Evolutionary conservation across 129 eudicot genomes (phyloP), one percentile per base, ranked within the genome.

Genomic region (Silybum marianum): DNA sequence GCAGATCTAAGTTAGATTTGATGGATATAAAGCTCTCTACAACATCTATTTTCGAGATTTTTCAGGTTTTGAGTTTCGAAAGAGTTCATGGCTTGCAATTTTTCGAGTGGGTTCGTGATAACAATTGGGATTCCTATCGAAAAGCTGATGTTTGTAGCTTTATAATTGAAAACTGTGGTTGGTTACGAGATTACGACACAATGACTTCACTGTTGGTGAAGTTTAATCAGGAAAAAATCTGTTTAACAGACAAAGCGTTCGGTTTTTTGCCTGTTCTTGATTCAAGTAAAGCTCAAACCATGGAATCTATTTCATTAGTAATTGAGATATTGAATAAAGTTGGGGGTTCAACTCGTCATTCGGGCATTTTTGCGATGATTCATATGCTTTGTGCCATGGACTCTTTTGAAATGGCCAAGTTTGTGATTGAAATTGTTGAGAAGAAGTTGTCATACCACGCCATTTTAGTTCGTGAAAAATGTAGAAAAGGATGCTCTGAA

Each of bases 151-250:
- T 94, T 82, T 90, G 96, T 87, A 91, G 97, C 60, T 76, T 90
- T 70, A 84, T 87, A 34, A 82, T 92, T 82, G 88, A 81, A 81
- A 94, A 94, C 73, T 81, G 94, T 62, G 97, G 97, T 39, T 81
- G 90, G 87, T 85, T 92, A 46, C 87, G 82, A 63, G 96, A 94
- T 78, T 89, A 85, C 6, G 84, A 83, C 11, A 82, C 88, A 8
- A 91, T 94, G 98, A 76, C 28, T 63, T 30, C 22, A n/a, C 34
- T 87, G 68, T 82, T 91, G 76, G 75, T 74, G 78, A 87, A 60
- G 84, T 91, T 91, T 51, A 78, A 71, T 22, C 25, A 46, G 0
- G 84, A 86, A 77, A 42, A 48, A 9, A 85, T 92, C 18, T 90
- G 95, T 66, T 87, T 94, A 22, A 81, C 72, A 11, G 88, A 94